Base-by-base conservation (phyloP, 805 yeast genomes). In the Candida michaelii region DNA sequence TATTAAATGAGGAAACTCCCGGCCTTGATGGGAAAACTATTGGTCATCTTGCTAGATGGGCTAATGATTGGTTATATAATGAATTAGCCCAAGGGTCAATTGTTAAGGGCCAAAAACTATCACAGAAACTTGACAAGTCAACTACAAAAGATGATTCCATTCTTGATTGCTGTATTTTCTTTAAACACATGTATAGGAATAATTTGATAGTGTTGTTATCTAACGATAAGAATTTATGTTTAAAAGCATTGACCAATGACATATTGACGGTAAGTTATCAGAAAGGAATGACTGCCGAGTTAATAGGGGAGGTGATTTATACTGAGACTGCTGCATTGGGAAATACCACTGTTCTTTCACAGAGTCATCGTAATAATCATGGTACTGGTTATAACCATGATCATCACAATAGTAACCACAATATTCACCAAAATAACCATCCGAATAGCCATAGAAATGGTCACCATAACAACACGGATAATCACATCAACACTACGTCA, bases 211-310 rank as follows among this genome's bases (percentile, higher is more conserved):
- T 89, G 2, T 59, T 87, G 18, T 54, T 89, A 45, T 83, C 96
- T 0, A 86, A 90, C 57, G 97, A 90, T 59, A 84, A 81, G 51
- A 90, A 89, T 56, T 68, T 90, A 7, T 88, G 97, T 59, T 60
- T 78, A 48, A 85, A 85, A 59, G 95, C 96, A 0, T 62, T 89
- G 34, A 62, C 83, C 2, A 82, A 87, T 53, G 81, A 71, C 2
- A 57, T 85, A 0, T 60, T 80, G 33, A 88, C 96, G 0, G 82
- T 89, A 0, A 74, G 79, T 12, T 77, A 55, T 46, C 55, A 73
- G n/a, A 47, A 57, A 8, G 63, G 55, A 8, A 74, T 79, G 80
- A 65, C 63, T 8, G 74, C 77, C 0, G 50, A 56, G 11, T 40
- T 69, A 19, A 76, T 79, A 13, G 74, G 74, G 0, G 53, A 62